A percentile compares a stretch with the other conserved stretches of the same genome.
These are phyloP conservation scores for Onygena corvina DNA, from an alignment of 2,329 filamentous ascomycete genomes.

Conservation along the genomic window DNA sequence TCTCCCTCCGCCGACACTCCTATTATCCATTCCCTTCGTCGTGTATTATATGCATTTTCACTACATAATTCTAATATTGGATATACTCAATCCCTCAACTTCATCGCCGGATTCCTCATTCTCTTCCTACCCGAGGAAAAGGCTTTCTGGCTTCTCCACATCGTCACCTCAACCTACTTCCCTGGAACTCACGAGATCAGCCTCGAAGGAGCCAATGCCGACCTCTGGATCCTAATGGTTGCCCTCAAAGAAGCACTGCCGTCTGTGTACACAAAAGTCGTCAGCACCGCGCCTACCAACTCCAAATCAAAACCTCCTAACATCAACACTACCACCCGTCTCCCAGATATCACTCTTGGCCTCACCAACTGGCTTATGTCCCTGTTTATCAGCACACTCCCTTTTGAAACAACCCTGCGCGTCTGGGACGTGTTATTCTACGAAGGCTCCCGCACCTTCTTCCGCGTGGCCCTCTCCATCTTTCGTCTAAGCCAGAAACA, in stretches of 20 bases:
- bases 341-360: constrained; percentile 83
- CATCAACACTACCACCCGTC: constrained; percentile 38
- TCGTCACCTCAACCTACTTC: constrained; percentile 77
- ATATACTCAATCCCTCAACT: constrained; percentile 93
- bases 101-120: constrained; percentile 77
- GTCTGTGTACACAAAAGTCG: constrained; percentile 75
- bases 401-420: constrained; percentile 79
- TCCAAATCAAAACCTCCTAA: constrained; percentile 32
- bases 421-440: constrained; percentile 97
- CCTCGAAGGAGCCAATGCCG: constrained; percentile 83
- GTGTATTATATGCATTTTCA: constrained; percentile 79
- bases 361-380: constrained; percentile 98
- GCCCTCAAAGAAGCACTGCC: constrained; percentile 73
- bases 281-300: constrained; percentile 47
- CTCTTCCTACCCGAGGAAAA: constrained; percentile 89
- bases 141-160: constrained; percentile 82
- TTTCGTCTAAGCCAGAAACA: constrained; percentile 79
- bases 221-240: constrained; percentile 85
- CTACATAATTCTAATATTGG: constrained; percentile 84
- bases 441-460: constrained; percentile 86
- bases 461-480: constrained; percentile 78
- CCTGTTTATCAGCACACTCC: constrained; percentile 82
- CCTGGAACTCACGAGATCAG: constrained; percentile 86
- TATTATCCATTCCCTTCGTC: constrained; percentile 68
- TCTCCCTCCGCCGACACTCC: constrained; percentile 49